Evolutionary conservation across 768 basidiomycete species (phyloP).

Genomic region (Gymnopilus dilepis): DNA sequence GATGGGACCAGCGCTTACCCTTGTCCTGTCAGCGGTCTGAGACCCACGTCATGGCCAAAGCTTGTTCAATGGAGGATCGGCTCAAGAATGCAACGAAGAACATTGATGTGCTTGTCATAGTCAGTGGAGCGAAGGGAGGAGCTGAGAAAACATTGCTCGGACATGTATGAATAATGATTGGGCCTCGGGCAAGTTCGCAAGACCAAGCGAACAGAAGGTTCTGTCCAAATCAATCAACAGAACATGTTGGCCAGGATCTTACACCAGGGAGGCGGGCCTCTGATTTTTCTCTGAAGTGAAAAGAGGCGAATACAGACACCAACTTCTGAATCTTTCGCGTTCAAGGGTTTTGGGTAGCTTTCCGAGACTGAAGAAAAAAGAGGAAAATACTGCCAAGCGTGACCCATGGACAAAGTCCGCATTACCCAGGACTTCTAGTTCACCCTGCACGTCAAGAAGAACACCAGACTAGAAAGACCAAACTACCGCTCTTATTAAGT

Average conservation of each 20-base stretch:
- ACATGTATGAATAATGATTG: conserved; percentile 4
- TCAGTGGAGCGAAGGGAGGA: not conserved
- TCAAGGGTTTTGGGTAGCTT: no score
- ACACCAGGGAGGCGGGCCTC: not conserved
- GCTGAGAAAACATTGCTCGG: not conserved
- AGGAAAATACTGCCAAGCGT: no score
- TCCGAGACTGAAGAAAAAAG: no score
- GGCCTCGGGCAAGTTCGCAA: not conserved
- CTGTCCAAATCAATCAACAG: not conserved
- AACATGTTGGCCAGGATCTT: not conserved
- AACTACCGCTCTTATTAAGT: not conserved
- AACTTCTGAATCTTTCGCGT: no score
- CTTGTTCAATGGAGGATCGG: not conserved
- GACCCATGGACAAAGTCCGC: not conserved
- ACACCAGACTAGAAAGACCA: not conserved
- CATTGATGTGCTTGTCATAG: not conserved
- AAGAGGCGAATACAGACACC: no score
- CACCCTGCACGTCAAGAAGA: not conserved
- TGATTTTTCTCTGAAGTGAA: no score
- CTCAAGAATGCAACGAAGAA: not conserved
- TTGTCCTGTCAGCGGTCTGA: not conserved
- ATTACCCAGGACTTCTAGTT: not conserved
- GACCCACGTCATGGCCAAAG: not conserved
- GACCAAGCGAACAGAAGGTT: not conserved
- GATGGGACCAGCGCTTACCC: not conserved